Base-by-base conservation (phyloP, 192 early-diverging fungal species). In the Dissophora ornata region DNA sequence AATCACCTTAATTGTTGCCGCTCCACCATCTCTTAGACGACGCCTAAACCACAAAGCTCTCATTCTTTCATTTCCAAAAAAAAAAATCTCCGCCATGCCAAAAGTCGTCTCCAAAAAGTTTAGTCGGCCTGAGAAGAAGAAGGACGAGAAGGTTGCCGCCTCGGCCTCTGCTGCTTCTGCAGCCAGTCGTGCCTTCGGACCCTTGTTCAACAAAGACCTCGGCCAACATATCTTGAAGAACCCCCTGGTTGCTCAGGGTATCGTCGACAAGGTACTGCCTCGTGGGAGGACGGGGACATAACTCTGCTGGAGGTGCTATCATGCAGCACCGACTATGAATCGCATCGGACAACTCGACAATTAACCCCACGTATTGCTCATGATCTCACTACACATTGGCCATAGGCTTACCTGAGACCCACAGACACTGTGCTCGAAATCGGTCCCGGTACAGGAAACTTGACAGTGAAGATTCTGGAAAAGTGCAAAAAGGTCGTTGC, bases 161-260 rank as follows among this genome's bases (percentile, higher is more conserved):
- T 47, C 57, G 15, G 53, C 67, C 13, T 66, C 65, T 10, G 68
- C 79, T 0, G 47, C 68, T 8, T 67, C 62, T 24, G 73, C 79
- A 0, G 81, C 80, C 11, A 81, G 71, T 44, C 71, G 84, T 57
- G 83, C 87, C 7, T 91, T 93, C 82, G 94, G 93, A 5, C 96
- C 97, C 29, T 80, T 98, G 57, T 97, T 97, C 83, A 95, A 98
- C 88, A 99, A 99, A 82, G 90, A 92, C 53, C 88, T 98, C 21
- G 96, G 97, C 63, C 97, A 99, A 82, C 97, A 99, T 70, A 99
- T 99, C 75, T 84, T 99, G 41, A 98, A 96, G 79, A 99, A 99
- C 83, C 97, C 97, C 38, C 83, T 99, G 19, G 94, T 99, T 2
- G 95, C 95, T 44, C 90, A 95, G 79, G 91, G 93, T 29, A 99